These are phyloP conservation scores for Suillus sp. DNA, from an alignment of 768 basidiomycete genomes.

Conservation along the genomic window DNA sequence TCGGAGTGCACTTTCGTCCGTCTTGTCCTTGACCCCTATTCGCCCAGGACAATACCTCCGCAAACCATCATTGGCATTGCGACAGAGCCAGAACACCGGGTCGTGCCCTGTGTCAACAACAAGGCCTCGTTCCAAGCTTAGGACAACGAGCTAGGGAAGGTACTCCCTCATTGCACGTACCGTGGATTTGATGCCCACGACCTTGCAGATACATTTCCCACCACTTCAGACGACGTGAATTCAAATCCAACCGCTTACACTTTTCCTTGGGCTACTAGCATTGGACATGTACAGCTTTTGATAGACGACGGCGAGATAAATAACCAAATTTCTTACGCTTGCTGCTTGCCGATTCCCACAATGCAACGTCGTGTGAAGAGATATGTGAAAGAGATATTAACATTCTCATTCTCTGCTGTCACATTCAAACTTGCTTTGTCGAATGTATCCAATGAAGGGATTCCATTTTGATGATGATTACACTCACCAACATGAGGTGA, in stretches of 20 bases:
- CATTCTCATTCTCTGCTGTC: not conserved
- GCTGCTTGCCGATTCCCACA: constrained; percentile 3
- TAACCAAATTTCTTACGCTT: not conserved
- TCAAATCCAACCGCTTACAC: not conserved
- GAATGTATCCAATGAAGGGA: not conserved
- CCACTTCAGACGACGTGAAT: not conserved
- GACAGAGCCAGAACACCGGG: not conserved
- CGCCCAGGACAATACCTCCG: not conserved
- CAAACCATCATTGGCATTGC: not conserved
- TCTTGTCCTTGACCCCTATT: not conserved
- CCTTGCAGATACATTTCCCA: not conserved
- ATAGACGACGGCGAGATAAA: not conserved
- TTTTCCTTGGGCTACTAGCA: not conserved
- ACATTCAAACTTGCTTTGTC: not conserved
- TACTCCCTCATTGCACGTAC: not conserved
- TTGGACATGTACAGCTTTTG: not conserved
- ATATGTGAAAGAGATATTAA: constrained; percentile 2
- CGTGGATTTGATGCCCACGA: not conserved
- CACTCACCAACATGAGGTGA: not conserved
- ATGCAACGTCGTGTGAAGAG: constrained; percentile 13
- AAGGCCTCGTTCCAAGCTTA: not conserved
- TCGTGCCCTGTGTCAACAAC: not conserved
- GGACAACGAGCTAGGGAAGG: not conserved
- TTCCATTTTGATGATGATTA: not conserved
- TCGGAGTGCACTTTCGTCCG: not conserved